Conservation (phyloP, 768 basidiomycete genomes). For the Chalciporus pseudorubinellus region DNA sequence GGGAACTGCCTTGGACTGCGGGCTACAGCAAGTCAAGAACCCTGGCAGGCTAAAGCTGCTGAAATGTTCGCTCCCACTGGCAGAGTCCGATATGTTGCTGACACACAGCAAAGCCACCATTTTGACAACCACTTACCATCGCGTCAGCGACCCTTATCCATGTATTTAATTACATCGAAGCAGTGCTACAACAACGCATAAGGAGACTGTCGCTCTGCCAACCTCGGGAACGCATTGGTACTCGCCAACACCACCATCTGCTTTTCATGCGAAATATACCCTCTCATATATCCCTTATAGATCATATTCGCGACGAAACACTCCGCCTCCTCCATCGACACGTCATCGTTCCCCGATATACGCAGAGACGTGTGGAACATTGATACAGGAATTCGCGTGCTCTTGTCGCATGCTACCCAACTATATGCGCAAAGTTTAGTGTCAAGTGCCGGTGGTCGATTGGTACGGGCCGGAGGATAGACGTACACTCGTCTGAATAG, state of each 20-base stretch:
- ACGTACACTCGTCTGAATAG: constrained; percentile 77
- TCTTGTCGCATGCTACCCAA: constrained; percentile 75
- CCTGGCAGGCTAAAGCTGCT: too few species aligned
- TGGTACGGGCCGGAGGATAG: neutral
- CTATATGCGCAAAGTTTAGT: constrained; percentile 37
- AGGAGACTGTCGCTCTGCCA: constrained; percentile 61
- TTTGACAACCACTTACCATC: too few species aligned
- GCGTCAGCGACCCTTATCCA: neutral
- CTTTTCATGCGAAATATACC: constrained; percentile 95
- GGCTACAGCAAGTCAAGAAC: too few species aligned
- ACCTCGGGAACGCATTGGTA: constrained; percentile 74
- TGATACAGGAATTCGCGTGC: constrained; percentile 74
- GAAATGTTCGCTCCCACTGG: too few species aligned
- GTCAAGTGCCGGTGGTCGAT: neutral
- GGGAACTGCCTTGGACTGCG: too few species aligned
- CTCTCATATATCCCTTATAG: constrained; percentile 86
- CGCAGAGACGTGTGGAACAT: constrained; percentile 77
- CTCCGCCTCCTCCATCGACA: constrained; percentile 81
- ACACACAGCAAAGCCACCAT: too few species aligned
- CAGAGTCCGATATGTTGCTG: too few species aligned
- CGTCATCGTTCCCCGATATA: constrained; percentile 67
- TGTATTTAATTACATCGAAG: neutral
- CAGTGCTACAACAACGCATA: constrained; percentile 30
- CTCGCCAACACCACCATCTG: constrained; percentile 89
- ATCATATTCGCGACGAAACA: constrained; percentile 96